phyloP scores from a whole-genome alignment of 176 grass and related monocot genomes.

The Aegilops umbellulata region DNA sequence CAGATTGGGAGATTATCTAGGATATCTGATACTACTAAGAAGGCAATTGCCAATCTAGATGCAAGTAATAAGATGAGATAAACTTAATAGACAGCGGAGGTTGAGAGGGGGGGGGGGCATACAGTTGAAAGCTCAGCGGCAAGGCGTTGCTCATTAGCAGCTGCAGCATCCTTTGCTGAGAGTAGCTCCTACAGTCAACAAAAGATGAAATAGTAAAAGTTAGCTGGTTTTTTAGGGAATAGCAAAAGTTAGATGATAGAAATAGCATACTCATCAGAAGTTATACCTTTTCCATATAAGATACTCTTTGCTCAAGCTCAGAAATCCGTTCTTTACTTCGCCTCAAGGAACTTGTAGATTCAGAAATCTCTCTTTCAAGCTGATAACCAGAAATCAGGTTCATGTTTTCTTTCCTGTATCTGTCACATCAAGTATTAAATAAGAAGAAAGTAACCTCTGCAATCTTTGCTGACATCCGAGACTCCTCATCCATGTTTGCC shows the following conservation, averaged over 20 bases:
- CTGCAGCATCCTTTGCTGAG: conserved; percentile 70
- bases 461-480: conserved; percentile 76
- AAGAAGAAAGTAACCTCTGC: conserved; percentile 53
- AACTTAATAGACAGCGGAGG: background rate
- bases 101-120: background rate
- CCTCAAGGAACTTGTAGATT: conserved; percentile 69
- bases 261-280: conserved; percentile 3
- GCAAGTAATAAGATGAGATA: background rate
- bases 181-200: conserved; percentile 62
- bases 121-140: conserved; percentile 78
- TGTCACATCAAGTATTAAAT: background rate
- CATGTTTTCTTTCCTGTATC: conserved; percentile 6
- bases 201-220: conserved; percentile 33
- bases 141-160: conserved; percentile 71
- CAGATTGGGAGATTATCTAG: background rate
- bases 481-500: conserved; percentile 77
- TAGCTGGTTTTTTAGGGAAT: conserved; percentile 26
- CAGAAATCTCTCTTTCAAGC: conserved; percentile 86
- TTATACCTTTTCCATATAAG: conserved; percentile 80
- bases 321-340: conserved; percentile 56
- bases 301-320: conserved; percentile 78
- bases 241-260: conserved; percentile 17
- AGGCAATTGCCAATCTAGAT: background rate
- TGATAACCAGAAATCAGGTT: conserved; percentile 33
- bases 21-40: background rate